These are phyloP conservation scores for Clathrospora elynae DNA, from an alignment of 2,329 filamentous ascomycete species.

Conservation along the genomic window DNA sequence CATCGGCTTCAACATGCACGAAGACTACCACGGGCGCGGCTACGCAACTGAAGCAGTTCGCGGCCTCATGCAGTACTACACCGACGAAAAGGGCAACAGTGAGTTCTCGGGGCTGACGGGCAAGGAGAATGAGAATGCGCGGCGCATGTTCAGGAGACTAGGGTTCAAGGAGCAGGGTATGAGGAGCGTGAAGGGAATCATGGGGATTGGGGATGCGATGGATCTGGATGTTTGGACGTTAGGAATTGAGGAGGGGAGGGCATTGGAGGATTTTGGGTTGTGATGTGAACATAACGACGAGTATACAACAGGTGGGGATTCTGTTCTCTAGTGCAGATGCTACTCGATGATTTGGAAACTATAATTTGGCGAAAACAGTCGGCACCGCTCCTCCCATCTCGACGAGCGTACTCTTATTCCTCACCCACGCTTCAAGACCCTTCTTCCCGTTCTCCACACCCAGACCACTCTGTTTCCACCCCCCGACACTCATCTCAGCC, in stretches of 20 bases:
- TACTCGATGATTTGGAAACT: too few species aligned
- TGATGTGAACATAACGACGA: too few species aligned
- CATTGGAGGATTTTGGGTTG: conserved; percentile 10
- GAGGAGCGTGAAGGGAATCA: conserved; percentile 11
- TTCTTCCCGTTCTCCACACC: conserved; percentile 84
- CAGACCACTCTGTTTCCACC: conserved; percentile 88
- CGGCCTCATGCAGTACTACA: conserved; percentile 10
- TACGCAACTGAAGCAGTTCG: conserved; percentile 22
- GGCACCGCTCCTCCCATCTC: conserved; percentile 75
- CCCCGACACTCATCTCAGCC: conserved; percentile 89
- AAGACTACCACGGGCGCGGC: conserved; percentile 18
- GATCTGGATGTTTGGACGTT: conserved; percentile 17
- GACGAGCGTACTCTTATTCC: conserved; percentile 86
- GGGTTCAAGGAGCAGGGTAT: conserved; percentile 22
- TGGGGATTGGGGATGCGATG: conserved; percentile 1
- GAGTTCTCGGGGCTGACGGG: conserved; percentile 18
- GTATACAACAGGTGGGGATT: too few species aligned
- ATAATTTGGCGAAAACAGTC: conserved; percentile 65
- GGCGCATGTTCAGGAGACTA: conserved; percentile 18
- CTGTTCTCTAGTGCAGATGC: too few species aligned
- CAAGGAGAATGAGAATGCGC: conserved; percentile 19
- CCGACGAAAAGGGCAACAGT: conserved; percentile 6
- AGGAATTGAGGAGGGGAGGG: conserved; percentile 11
- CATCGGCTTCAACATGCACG: conserved; percentile 24
- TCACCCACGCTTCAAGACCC: conserved; percentile 80